phyloP scores from a whole-genome alignment of 2,329 filamentous ascomycete species.

The Helminthosporium solani region DNA sequence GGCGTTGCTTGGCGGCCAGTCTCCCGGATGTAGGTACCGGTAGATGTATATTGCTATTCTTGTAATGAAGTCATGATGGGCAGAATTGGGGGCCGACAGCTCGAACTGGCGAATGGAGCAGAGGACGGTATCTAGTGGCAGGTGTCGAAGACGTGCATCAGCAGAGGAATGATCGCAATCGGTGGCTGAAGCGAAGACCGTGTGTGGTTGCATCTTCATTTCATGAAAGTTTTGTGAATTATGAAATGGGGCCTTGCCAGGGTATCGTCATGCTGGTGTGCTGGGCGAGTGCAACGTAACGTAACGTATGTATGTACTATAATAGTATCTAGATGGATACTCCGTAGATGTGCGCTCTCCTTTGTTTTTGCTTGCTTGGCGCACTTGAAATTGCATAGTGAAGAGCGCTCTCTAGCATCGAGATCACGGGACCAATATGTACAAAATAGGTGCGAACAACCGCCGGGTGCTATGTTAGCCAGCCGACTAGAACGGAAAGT shows the following conservation, averaged over 20 bases:
- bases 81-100: background rate
- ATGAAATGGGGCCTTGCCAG: background rate
- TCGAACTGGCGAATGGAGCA: background rate
- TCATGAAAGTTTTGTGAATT: background rate
- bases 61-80: background rate
- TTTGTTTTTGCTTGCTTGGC: background rate
- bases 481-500: no score
- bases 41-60: conserved; percentile 1
- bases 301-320: no score
- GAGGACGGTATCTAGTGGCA: background rate
- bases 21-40: background rate
- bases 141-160: background rate
- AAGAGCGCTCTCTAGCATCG: no score
- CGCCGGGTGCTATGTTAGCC: no score
- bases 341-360: background rate
- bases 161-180: background rate
- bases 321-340: no score
- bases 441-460: no score
- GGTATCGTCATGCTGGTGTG: background rate
- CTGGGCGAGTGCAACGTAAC: background rate
- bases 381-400: background rate
- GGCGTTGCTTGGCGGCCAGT: background rate
- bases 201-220: background rate
- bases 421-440: no score
- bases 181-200: background rate